A percentile compares a stretch with the other conserved stretches of the same genome.
Evolutionary conservation across 805 yeast genomes (phyloP).

Genomic region (Tetrapisispora iriomotensis): DNA sequence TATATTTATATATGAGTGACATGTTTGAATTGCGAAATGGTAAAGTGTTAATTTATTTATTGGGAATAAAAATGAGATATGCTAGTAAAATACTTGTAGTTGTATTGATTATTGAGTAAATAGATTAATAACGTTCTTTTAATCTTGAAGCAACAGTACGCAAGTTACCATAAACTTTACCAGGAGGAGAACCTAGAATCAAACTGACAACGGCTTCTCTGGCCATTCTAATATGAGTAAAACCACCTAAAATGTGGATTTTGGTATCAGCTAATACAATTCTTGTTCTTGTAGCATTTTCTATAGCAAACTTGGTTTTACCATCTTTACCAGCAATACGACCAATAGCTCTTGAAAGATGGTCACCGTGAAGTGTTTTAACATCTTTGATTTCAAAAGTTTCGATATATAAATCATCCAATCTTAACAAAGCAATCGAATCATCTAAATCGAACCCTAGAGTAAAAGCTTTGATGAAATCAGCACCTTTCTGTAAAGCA

Average conservation of each 20-base stretch:
- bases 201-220: conserved; percentile 91
- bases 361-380: conserved; percentile 91
- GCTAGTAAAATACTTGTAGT: too few relatives aligned
- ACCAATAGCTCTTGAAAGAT: conserved; percentile 96
- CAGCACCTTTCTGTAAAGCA: conserved; percentile 96
- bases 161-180: conserved; percentile 93
- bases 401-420: conserved; percentile 94
- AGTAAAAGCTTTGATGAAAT: conserved; percentile 89
- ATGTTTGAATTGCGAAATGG: not conserved
- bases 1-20: not conserved
- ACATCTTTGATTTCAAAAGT: conserved; percentile 96
- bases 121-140: conserved; percentile 75
- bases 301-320: conserved; percentile 96
- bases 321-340: conserved; percentile 99
- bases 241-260: conserved; percentile 94
- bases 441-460: conserved; percentile 96
- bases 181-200: conserved; percentile 96
- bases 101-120: too few relatives aligned
- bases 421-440: conserved; percentile 84
- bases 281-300: conserved; percentile 96
- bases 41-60: too few relatives aligned
- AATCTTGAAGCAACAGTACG: conserved; percentile 94
- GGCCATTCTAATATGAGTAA: conserved; percentile 96
- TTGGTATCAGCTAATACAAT: conserved; percentile 94
- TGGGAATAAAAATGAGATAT: not conserved